phyloP scores from a whole-genome alignment of 768 basidiomycete species.

The Naganishia friedmannii region DNA sequence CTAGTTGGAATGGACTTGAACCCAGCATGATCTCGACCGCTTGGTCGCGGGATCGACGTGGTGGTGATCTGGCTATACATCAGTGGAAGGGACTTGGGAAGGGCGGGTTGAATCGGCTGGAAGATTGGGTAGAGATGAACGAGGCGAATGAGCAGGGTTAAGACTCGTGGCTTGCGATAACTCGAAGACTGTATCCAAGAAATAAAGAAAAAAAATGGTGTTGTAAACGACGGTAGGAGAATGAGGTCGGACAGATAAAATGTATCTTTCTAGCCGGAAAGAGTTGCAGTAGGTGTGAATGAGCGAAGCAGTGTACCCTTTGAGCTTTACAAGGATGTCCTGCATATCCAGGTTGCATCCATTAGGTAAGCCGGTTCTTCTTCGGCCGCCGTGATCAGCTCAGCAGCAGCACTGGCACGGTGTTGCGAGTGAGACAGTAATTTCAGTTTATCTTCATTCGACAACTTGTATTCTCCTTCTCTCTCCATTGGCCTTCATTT shows the following conservation, averaged over 20 bases:
- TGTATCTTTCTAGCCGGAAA: background rate
- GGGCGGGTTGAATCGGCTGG: constrained; percentile 57
- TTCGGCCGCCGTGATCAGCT: background rate
- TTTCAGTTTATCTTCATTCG: background rate
- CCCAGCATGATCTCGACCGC: constrained; percentile 88
- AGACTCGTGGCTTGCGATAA: too few species aligned
- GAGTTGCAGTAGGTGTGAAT: too few species aligned
- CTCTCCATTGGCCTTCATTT: background rate
- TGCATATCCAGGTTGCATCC: too few species aligned
- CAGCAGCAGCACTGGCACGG: too few species aligned
- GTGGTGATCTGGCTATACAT: constrained; percentile 78
- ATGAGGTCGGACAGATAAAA: background rate
- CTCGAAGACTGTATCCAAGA: background rate
- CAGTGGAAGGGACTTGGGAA: constrained; percentile 93
- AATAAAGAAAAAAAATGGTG: too few species aligned
- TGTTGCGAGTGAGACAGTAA: constrained; percentile 12
- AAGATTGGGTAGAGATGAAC: constrained; percentile 71
- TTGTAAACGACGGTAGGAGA: background rate
- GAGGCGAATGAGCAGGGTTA: constrained; percentile 44
- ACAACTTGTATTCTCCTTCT: background rate
- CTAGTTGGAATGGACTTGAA: constrained; percentile 79
- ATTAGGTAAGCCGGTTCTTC: too few species aligned
- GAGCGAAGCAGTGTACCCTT: too few species aligned
- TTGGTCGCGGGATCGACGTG: constrained; percentile 57
- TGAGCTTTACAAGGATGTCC: too few species aligned